Evolutionary conservation across 2,329 filamentous ascomycete species (phyloP).

Genomic region (Pseudocercospora fijiensis): DNA sequence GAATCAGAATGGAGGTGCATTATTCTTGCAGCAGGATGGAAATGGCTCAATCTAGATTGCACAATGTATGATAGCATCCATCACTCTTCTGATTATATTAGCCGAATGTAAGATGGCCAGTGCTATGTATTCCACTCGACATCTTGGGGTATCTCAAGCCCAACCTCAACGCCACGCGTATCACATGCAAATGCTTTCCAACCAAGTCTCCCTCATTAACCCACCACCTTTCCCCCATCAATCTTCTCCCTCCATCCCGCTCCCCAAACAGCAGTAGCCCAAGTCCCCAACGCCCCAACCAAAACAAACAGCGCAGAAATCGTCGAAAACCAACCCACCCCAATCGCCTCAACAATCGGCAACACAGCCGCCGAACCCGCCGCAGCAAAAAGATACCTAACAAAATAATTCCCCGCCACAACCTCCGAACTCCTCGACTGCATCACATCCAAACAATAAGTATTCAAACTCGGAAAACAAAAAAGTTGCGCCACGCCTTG

Average conservation of each 20-base stretch:
- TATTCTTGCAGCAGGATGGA: not conserved
- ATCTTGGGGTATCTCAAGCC: conserved; percentile 1
- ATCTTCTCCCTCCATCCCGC: conserved; percentile 29
- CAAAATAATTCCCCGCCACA: conserved; percentile 71
- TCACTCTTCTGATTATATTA: not conserved
- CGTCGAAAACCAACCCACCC: conserved; percentile 79
- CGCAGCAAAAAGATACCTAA: conserved; percentile 73
- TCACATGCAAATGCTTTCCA: not conserved
- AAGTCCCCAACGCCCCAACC: conserved; percentile 44
- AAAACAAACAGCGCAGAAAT: conserved; percentile 62
- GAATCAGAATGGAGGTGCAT: not conserved
- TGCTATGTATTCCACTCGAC: not conserved
- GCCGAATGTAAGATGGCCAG: not conserved
- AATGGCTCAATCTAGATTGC: not conserved
- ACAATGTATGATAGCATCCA: not conserved
- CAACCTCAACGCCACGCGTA: conserved; percentile 9
- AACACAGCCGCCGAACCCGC: conserved; percentile 69
- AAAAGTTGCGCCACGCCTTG: conserved; percentile 74
- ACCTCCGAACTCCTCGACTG: conserved; percentile 69
- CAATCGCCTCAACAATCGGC: conserved; percentile 70
- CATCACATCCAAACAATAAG: conserved; percentile 82
- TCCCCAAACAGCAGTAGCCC: conserved; percentile 42
- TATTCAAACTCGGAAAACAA: conserved; percentile 73
- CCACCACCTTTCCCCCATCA: conserved; percentile 20
- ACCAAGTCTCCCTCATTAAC: not conserved